Evolutionary conservation across 208 protist genomes (phyloP).

Genomic region (Vickermania spadyakhi): DNA sequence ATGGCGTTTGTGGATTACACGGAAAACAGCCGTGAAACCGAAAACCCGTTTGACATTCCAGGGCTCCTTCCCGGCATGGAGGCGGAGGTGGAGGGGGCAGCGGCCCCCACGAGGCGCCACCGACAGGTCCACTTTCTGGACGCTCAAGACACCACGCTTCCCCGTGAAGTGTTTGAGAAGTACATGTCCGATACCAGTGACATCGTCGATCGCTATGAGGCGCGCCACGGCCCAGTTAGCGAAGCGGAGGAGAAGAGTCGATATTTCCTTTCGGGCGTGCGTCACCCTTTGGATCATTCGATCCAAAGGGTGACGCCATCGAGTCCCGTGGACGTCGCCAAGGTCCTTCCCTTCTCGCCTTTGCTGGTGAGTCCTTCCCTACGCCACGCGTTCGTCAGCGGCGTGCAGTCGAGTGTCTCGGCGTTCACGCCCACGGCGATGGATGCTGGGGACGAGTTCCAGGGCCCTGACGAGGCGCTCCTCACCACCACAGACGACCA

Average conservation of each 20-base stretch:
- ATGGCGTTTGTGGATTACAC: conserved; percentile 19
- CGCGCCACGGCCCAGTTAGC: conserved; percentile 55
- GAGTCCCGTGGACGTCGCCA: neutral
- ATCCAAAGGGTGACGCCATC: no score
- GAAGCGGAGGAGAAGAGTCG: conserved; percentile 49
- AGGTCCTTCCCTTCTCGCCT: conserved; percentile 13
- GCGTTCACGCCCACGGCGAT: neutral
- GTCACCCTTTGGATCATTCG: conserved; percentile 9
- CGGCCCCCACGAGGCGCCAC: no score
- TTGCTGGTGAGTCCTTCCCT: conserved; percentile 18
- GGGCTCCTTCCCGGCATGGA: conserved; percentile 5
- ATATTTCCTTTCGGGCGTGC: conserved; percentile 19
- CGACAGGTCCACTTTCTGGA: conserved; percentile 50
- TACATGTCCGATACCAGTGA: conserved; percentile 61
- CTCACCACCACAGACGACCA: neutral
- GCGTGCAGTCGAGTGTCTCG: conserved; percentile 20
- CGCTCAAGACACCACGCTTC: conserved; percentile 52
- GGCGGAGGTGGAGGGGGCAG: no score
- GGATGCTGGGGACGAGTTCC: neutral
- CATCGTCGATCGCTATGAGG: conserved; percentile 30
- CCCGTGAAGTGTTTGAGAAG: conserved; percentile 49
- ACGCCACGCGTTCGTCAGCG: conserved; percentile 20
- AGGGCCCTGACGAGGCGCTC: neutral
- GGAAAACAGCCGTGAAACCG: neutral
- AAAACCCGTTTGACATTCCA: conserved; percentile 23